phyloP scores from a whole-genome alignment of 2,329 filamentous ascomycete species.

The Epicoccum sorghinum region DNA sequence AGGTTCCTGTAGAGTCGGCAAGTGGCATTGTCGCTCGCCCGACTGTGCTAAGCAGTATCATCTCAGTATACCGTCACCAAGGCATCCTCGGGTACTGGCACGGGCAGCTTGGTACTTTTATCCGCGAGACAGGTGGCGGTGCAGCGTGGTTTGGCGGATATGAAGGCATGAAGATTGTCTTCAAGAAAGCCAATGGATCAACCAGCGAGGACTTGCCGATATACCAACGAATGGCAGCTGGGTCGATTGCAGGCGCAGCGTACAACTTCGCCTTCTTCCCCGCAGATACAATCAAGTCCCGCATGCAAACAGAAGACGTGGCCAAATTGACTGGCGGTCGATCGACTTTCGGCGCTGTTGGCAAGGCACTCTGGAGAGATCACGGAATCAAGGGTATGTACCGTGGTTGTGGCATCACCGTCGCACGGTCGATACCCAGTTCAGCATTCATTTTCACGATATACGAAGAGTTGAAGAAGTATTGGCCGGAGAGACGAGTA shows the following conservation, averaged over 20 bases:
- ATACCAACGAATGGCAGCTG: constrained; percentile 86
- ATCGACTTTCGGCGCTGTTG: constrained; percentile 75
- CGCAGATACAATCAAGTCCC: constrained; percentile 94
- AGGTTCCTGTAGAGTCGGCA: constrained; percentile 65
- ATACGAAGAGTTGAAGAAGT: constrained; percentile 79
- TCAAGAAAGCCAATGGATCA: constrained; percentile 58
- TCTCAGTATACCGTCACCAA: constrained; percentile 79
- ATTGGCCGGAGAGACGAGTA: constrained; percentile 35
- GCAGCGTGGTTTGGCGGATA: constrained; percentile 85
- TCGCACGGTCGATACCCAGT: constrained; percentile 84
- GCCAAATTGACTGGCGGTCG: constrained; percentile 59
- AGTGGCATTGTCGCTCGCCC: constrained; percentile 57
- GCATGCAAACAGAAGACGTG: constrained; percentile 89
- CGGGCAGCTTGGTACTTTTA: constrained; percentile 89
- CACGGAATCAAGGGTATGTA: constrained; percentile 87
- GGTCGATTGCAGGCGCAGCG: constrained; percentile 84
- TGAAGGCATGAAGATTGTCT: constrained; percentile 66
- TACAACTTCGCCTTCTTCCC: constrained; percentile 99
- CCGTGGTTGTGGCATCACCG: constrained; percentile 92
- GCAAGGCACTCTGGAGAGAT: constrained; percentile 75
- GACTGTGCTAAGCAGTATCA: constrained; percentile 73
- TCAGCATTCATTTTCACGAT: constrained; percentile 98
- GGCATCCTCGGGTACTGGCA: constrained; percentile 91
- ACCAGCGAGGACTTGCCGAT: constrained; percentile 69
- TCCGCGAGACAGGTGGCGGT: constrained; percentile 90